Conservation (phyloP, 75 land plant genomes). For the Azolla pinnata region DNA sequence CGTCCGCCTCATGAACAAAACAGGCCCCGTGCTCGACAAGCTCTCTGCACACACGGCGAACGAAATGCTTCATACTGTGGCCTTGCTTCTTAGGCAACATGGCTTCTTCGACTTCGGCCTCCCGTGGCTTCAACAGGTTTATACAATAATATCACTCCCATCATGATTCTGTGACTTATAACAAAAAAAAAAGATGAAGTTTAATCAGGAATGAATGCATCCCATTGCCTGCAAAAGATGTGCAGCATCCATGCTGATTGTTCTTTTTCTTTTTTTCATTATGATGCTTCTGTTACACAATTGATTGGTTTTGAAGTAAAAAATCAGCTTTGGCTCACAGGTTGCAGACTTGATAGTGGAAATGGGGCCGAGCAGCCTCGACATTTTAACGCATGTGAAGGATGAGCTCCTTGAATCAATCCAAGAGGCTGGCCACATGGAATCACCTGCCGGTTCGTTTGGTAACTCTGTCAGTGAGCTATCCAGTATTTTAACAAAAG, state of each 20-base stretch:
- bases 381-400: conserved; percentile 15
- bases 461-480: conserved; percentile 23
- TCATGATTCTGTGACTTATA: too few species aligned
- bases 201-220: too few species aligned
- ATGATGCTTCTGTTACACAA: too few species aligned
- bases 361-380: conserved; percentile 25
- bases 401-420: conserved; percentile 15
- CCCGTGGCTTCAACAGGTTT: conserved; percentile 40
- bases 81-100: conserved; percentile 24
- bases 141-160: too few species aligned
- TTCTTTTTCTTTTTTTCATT: too few species aligned
- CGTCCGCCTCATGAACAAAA: conserved; percentile 30
- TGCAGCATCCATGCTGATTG: too few species aligned
- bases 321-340: conserved; percentile 10
- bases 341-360: conserved; percentile 25
- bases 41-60: conserved; percentile 19
- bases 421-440: conserved; percentile 29
- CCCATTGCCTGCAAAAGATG: too few species aligned
- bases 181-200: too few species aligned
- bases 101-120: conserved; percentile 26
- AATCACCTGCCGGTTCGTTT: conserved; percentile 28
- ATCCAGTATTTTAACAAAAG: conserved; percentile 16
- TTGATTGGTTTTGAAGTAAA: too few species aligned
- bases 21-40: conserved; percentile 27
- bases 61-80: conserved; percentile 16